Evolutionary conservation across 306 rosid genomes (phyloP), one percentile per base, ranked within the genome.

Genomic region (Oxytropis ochrocephala): DNA sequence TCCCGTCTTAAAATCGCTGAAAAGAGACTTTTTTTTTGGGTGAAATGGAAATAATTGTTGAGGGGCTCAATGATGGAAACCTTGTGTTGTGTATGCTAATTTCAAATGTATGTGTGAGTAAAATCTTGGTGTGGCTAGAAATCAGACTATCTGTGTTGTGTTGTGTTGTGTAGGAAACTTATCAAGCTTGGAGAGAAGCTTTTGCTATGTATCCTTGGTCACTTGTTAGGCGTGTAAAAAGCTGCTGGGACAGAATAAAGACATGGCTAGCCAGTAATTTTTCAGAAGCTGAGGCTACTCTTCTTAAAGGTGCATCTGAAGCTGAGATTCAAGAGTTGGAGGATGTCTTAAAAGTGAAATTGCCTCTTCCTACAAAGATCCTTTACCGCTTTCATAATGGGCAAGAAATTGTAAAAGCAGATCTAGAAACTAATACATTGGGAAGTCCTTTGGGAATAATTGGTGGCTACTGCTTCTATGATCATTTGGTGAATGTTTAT

Each of bases 171-270:
- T 76, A 93, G 98, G 85, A 36, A 68, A 9, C 84, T 55, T 94
- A 94, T 78, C 79, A 53, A 72, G 24, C 61, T 53, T 94, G 97
- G 97, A 84, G 88, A 32, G 80, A 70, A 74, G 89, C 85, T 41
- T 94, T 94, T 72, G 51, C 16, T 33, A 84, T 84, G 89, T 94
- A 90, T 75, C 98, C 98, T 33, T 94, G 98, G 98, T 55, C 82
- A 4, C 93, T 90, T 68, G 97, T 94, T 13, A 79, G 43, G 82
- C 87, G 97, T n/a, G 96, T 81, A 3, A 88, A 88, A 62, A 64
- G 63, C 68, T 94, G 98, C 61, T 94, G 94, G 97, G 87, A 73
- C 33, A 80, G 74, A 56, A 72, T 90, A 35, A 76, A 70, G 55
- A 76, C 75, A 7, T 90, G 96, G 97, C 61, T 90, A 62, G 3